phyloP scores from a whole-genome alignment of 345 rosid genomes.

The Populus euphratica region DNA sequence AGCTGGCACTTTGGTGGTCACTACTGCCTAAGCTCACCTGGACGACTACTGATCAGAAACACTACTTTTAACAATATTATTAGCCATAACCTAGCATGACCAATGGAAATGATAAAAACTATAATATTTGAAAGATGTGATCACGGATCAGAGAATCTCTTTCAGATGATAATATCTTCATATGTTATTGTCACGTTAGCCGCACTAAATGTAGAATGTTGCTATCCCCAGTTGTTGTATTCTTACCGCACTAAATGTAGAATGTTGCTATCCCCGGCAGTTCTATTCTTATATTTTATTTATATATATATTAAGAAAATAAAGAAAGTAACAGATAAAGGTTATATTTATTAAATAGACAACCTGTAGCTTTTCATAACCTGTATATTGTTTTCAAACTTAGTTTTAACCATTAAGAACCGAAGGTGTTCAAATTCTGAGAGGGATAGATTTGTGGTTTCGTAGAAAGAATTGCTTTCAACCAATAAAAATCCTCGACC shows the following conservation, averaged over 20 bases:
- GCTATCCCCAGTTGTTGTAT: background rate
- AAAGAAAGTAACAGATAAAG: background rate
- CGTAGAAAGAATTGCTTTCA: no score
- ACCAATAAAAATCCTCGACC: no score
- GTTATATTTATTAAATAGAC: background rate
- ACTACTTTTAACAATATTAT: background rate
- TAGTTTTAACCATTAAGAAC: no score
- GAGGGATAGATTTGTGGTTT: no score
- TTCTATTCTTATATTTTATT: background rate
- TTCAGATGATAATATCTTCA: background rate
- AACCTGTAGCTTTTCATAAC: no score
- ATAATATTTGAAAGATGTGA: background rate
- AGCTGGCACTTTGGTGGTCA: background rate
- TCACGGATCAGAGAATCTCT: constrained; percentile 22
- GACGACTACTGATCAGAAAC: background rate
- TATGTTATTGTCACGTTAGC: constrained; percentile 2
- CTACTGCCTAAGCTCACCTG: background rate
- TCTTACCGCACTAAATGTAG: background rate
- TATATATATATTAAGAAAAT: background rate
- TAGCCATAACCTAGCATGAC: constrained; percentile 12
- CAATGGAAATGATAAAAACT: background rate
- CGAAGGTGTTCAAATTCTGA: no score
- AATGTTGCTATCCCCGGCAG: background rate
- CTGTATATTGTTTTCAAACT: no score
- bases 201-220: constrained; percentile 4